These are phyloP conservation scores for Crataegus laevigata DNA, from an alignment of 306 rosid genomes.

Conservation along the genomic window DNA sequence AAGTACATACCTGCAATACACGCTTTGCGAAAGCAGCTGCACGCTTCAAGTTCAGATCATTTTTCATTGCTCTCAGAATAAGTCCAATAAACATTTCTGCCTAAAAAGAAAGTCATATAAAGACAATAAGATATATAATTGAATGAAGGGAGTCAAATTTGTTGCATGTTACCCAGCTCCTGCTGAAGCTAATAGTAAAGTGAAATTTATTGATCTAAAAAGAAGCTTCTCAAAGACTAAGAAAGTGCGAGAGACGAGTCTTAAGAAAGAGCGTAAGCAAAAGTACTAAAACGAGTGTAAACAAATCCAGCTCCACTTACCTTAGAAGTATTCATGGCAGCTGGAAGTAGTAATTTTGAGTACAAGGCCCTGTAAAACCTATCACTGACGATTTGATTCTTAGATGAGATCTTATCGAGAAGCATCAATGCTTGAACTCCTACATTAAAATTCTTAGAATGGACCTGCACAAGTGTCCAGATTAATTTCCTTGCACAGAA, in stretches of 20 bases:
- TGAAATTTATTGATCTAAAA: neutral
- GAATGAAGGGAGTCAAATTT: neutral
- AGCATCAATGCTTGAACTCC: constrained; percentile 94
- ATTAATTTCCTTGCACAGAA: constrained; percentile 7
- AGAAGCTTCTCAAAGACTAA: neutral
- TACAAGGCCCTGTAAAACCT: constrained; percentile 89
- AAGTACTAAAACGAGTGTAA: neutral
- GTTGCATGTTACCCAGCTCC: neutral
- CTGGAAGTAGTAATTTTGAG: constrained; percentile 79
- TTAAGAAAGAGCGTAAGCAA: neutral
- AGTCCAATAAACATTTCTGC: constrained; percentile 93
- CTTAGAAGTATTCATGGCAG: constrained; percentile 90
- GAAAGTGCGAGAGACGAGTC: neutral
- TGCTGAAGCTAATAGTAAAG: neutral
- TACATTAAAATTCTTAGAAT: constrained; percentile 82
- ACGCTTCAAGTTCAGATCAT: constrained; percentile 83
- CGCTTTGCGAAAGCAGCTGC: constrained; percentile 87
- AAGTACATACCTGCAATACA: constrained; percentile 57
- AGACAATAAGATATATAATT: neutral
- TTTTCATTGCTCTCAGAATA: constrained; percentile 82
- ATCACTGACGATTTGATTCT: constrained; percentile 85
- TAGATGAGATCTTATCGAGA: constrained; percentile 89
- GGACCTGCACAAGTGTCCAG: constrained; percentile 55
- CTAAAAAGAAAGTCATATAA: constrained; percentile 32
- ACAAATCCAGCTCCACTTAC: constrained; percentile 23